phyloP scores from a whole-genome alignment of 2,329 filamentous ascomycete species.

The Allantophomopsis lycopodina region DNA sequence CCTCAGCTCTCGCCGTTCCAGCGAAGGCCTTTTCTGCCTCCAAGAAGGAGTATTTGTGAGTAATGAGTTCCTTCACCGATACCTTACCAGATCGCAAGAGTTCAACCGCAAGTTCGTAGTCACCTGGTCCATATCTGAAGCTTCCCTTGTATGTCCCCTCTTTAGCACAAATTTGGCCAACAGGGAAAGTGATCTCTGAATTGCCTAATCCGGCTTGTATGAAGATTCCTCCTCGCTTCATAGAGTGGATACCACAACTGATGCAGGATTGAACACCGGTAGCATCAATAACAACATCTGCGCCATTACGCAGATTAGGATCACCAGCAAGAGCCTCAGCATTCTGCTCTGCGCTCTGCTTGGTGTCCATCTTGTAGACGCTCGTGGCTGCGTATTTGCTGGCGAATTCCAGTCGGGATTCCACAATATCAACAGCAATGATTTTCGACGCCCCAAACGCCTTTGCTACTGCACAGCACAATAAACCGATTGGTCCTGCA shows the following conservation, averaged over 20 bases:
- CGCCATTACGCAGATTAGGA: constrained; percentile 26
- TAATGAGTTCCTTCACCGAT: constrained; percentile 67
- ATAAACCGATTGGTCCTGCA: constrained; percentile 32
- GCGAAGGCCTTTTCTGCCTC: constrained; percentile 69
- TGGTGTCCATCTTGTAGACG: constrained; percentile 22
- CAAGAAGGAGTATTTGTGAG: constrained; percentile 58
- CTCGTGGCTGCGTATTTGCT: constrained; percentile 28
- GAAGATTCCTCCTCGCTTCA: constrained; percentile 31
- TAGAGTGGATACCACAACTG: constrained; percentile 28
- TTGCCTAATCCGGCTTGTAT: constrained; percentile 37
- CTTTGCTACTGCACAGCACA: constrained; percentile 30
- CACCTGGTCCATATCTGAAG: constrained; percentile 16
- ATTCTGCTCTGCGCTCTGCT: constrained; percentile 16
- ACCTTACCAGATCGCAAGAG: constrained; percentile 60
- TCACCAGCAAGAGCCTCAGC: constrained; percentile 22
- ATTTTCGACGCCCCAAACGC: constrained; percentile 29
- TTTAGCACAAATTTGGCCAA: constrained; percentile 14
- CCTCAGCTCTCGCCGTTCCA: constrained; percentile 4
- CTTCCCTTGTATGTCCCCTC: constrained; percentile 13
- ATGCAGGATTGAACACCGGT: constrained; percentile 32
- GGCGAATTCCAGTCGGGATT: constrained; percentile 26
- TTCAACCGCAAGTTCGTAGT: constrained; percentile 41
- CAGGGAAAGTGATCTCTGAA: constrained; percentile 22
- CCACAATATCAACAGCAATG: constrained; percentile 30
- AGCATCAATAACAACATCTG: constrained; percentile 34